phyloP scores from a whole-genome alignment of 495 filamentous ascomycete species.

The Aspergillus baeticus region DNA sequence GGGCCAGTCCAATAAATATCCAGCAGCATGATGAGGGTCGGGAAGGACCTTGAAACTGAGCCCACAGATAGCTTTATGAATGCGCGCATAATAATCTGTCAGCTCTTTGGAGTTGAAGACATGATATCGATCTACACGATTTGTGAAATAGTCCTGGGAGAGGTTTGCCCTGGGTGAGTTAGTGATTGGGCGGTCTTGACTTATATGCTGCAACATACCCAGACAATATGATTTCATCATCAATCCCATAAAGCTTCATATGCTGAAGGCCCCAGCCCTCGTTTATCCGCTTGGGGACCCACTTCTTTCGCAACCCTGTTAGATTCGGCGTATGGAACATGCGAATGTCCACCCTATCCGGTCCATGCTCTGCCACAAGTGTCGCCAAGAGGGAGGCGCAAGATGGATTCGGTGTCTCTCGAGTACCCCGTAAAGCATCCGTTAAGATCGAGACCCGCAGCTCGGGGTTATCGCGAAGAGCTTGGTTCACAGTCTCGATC shows the following conservation, averaged over 20 bases:
- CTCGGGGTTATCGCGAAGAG: slow-evolving; percentile 74
- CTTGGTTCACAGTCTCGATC: slow-evolving; percentile 72
- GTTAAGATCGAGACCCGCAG: slow-evolving; percentile 90
- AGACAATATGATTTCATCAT: slow-evolving; percentile 94
- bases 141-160: slow-evolving; percentile 93
- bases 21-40: slow-evolving; percentile 50
- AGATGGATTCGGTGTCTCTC: slow-evolving; percentile 84
- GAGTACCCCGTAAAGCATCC: slow-evolving; percentile 86
- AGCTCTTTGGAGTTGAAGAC: slow-evolving; percentile 76
- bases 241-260: slow-evolving; percentile 97
- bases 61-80: slow-evolving; percentile 74
- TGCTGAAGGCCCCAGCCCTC: slow-evolving; percentile 98
- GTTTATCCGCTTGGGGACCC: slow-evolving; percentile 86
- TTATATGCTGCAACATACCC: slow-evolving; percentile 62
- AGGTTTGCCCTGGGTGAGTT: slow-evolving; percentile 69
- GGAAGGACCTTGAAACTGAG: slow-evolving; percentile 80
- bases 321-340: slow-evolving; percentile 99
- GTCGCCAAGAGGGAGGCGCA: slow-evolving; percentile 87
- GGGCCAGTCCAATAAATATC: slow-evolving; percentile 80
- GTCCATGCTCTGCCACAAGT: slow-evolving; percentile 76
- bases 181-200: too few relatives aligned
- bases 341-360: slow-evolving; percentile 84
- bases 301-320: slow-evolving; percentile 77
- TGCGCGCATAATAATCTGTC: slow-evolving; percentile 74
- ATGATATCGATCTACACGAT: slow-evolving; percentile 93